phyloP scores from a whole-genome alignment of 73 alveolate genomes.

The Tetrahymena thermophila region DNA sequence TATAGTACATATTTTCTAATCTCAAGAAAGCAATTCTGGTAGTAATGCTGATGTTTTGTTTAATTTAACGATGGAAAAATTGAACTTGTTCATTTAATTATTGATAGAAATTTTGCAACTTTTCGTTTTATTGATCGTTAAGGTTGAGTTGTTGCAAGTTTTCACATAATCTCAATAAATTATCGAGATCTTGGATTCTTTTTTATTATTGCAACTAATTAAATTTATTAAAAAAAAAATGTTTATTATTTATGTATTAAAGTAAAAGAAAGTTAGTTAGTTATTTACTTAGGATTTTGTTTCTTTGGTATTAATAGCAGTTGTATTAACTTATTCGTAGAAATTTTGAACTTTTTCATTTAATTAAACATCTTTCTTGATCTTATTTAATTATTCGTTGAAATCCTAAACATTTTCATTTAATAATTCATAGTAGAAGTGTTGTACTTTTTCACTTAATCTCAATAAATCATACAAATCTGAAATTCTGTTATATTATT shows the following conservation, averaged over 20 bases:
- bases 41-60: background rate
- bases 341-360: background rate
- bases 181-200: background rate
- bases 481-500: background rate
- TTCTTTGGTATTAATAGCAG: background rate
- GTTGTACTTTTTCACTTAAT: background rate
- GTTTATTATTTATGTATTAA: too few relatives aligned
- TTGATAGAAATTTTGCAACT: background rate
- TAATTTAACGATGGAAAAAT: background rate
- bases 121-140: background rate
- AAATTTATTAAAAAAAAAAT: too few relatives aligned
- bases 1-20: background rate
- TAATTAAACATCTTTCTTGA: background rate
- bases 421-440: background rate
- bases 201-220: background rate
- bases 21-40: background rate
- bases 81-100: background rate
- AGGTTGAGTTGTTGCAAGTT: background rate
- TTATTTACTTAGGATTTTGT: background rate
- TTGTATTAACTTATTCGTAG: background rate
- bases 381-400: background rate
- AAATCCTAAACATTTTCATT: background rate
- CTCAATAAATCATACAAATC: background rate
- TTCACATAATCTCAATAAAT: background rate
- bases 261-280: too few relatives aligned